Evolutionary conservation across 2,329 filamentous ascomycete genomes (phyloP).

Genomic region (Elsinoe fawcettii): DNA sequence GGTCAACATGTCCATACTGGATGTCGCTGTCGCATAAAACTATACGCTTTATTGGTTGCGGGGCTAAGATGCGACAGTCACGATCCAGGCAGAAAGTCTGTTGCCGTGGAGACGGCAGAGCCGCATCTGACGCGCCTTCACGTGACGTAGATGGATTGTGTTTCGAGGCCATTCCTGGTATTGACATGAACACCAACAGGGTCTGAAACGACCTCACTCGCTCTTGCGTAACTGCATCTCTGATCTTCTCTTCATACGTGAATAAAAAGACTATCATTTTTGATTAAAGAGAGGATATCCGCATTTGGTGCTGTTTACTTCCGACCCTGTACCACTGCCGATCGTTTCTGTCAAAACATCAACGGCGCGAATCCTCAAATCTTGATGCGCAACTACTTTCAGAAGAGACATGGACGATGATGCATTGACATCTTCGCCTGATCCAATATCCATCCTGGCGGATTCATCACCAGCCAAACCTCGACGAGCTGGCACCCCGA

Average conservation of each 20-base stretch:
- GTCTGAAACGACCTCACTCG: not conserved
- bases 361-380: not conserved
- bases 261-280: no score
- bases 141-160: conserved; percentile 7
- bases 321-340: not conserved
- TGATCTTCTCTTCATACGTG: no score
- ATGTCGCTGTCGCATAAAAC: not conserved
- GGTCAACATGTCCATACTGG: not conserved
- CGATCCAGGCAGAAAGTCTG: not conserved
- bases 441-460: conserved; percentile 27
- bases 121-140: conserved; percentile 1
- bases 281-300: not conserved
- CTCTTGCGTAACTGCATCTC: not conserved
- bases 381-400: not conserved
- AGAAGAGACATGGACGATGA: not conserved
- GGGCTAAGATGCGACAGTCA: no score
- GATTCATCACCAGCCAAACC: conserved; percentile 25
- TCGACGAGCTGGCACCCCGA: not conserved
- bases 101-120: not conserved
- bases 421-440: conserved; percentile 25
- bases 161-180: not conserved
- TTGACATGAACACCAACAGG: not conserved
- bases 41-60: not conserved
- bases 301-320: not conserved
- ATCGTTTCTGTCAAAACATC: not conserved